Evolutionary conservation across 2,329 filamentous ascomycete genomes (phyloP), one percentile per base, ranked within the genome.

Genomic region (Emmonsiellopsis sp.): DNA sequence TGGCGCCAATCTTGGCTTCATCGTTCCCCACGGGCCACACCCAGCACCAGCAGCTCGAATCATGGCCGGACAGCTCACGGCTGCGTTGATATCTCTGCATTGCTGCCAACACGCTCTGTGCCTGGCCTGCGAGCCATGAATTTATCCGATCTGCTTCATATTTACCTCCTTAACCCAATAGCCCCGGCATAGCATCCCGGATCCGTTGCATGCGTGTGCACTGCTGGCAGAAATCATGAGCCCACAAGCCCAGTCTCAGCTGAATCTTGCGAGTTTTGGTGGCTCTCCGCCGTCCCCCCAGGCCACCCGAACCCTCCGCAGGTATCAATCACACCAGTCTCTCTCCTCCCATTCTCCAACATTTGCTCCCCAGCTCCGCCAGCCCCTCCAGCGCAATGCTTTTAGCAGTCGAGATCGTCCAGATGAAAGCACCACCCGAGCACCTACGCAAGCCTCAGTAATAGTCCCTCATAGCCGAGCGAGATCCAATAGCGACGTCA

Each of bases 401-500:
- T 7, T 56, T 55, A 53, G 61, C 60, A 43, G 58, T 55, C 39
- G 59, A 58, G 17, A 54, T 7, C 49, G 47, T 46, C 21, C 52
- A 46, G 52, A 57, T 27, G 51, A 46, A 53, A 21, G 8, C 42
- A 33, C 40, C 14, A 53, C 55, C 2, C 61, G 65, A n/a, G 57
- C 57, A 43, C 59, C 69, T 52, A 52, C 61, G 48, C 56, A 60
- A 52, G 34, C 57, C 60, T 34, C 59, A 60, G 47, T 61, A 57
- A 40, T 60, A 36, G 51, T 39, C 34, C 17, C 47, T 8, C 59
- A 63, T 61, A 77, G 79, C 56, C 77, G 86, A 60, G 78, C 76
- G 42, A 79, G 87, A 64, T 84, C 86, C 47, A 89, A 88, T 70
- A 89, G 86, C 65, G 86, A 90, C 74, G 83, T 83, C 52, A 77